These are phyloP conservation scores for Gonapodya sp. DNA, from an alignment of 192 early-diverging fungal species.

Conservation along the genomic window DNA sequence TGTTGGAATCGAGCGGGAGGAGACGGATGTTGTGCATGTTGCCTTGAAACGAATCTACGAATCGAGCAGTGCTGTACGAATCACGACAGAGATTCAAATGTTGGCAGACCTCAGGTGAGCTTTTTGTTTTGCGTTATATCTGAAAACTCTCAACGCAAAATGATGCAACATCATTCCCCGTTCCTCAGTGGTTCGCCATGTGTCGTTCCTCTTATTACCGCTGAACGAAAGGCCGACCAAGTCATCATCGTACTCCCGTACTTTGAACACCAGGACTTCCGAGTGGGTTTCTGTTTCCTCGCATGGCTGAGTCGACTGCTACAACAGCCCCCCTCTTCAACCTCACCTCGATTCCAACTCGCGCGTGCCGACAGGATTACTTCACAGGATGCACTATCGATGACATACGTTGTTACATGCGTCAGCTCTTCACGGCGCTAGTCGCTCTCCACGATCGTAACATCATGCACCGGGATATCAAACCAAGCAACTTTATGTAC, in stretches of 20 bases:
- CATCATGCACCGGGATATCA: slow-evolving; percentile 88
- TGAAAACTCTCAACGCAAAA: background rate
- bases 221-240: slow-evolving; percentile 68
- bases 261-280: slow-evolving; percentile 73
- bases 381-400: slow-evolving; percentile 46
- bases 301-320: too few species aligned
- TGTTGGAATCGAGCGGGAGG: background rate
- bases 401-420: slow-evolving; percentile 70
- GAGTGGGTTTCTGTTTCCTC: too few species aligned
- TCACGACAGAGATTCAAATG: slow-evolving; percentile 74
- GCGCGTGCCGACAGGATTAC: slow-evolving; percentile 37
- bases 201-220: slow-evolving; percentile 70
- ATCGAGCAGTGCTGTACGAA: slow-evolving; percentile 67
- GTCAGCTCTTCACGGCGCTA: slow-evolving; percentile 59
- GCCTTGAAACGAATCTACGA: slow-evolving; percentile 84
- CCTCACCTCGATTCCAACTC: background rate
- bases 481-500: slow-evolving; percentile 94
- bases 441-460: slow-evolving; percentile 54
- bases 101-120: slow-evolving; percentile 50
- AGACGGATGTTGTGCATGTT: slow-evolving; percentile 28
- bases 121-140: background rate
- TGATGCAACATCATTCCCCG: slow-evolving; percentile 10
- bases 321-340: too few species aligned
- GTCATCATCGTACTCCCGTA: slow-evolving; percentile 76
- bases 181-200: slow-evolving; percentile 43